Conservation (phyloP, 2,329 filamentous ascomycete genomes). For the Pseudocercospora fijiensis region DNA sequence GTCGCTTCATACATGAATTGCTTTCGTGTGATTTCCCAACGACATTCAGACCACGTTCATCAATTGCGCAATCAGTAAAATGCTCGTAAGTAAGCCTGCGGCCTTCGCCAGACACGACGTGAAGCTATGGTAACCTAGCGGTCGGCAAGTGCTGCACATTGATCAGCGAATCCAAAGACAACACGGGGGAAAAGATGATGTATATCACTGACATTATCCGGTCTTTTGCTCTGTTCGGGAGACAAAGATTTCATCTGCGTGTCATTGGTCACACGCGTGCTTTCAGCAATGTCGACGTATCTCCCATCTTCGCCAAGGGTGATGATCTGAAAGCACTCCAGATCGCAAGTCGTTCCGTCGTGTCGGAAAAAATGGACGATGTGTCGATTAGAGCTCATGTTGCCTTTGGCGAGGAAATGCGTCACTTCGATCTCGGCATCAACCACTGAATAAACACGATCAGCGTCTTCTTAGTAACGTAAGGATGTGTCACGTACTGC, state of each 20-base stretch:
- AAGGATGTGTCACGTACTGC: background rate
- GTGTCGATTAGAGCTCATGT: slow-evolving; percentile 10
- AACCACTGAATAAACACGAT: background rate
- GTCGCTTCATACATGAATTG: background rate
- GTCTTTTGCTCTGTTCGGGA: background rate
- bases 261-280: slow-evolving; percentile 1
- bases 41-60: background rate
- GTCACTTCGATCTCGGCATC: slow-evolving; percentile 7
- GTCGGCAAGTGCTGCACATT: too few relatives aligned
- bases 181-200: too few relatives aligned
- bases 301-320: slow-evolving; percentile 6
- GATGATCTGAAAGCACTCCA: slow-evolving; percentile 14
- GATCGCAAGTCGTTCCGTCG: slow-evolving; percentile 3
- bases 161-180: background rate
- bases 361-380: slow-evolving; percentile 6
- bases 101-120: background rate
- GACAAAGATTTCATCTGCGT: background rate
- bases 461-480: background rate
- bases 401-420: slow-evolving; percentile 8
- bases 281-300: slow-evolving; percentile 1
- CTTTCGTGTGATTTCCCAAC: background rate
- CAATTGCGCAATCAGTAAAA: background rate
- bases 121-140: too few relatives aligned
- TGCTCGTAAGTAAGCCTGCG: background rate
- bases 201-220: too few relatives aligned